Evolutionary conservation across 345 rosid genomes (phyloP), one percentile per base, ranked within the genome.

Genomic region (Moricandia moricandioides): DNA sequence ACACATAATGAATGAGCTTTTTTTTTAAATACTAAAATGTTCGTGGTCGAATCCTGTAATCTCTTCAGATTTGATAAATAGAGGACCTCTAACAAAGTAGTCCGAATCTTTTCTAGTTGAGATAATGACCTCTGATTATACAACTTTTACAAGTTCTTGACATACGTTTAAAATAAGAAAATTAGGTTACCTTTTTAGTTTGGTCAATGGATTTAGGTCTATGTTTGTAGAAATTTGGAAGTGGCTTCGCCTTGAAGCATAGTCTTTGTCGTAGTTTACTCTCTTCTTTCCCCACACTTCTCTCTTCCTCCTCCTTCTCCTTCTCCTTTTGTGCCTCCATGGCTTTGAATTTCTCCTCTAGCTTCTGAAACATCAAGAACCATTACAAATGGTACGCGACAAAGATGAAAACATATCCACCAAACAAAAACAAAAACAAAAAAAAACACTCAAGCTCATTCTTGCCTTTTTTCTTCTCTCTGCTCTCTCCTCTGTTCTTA

Each of bases 161-260:
- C 18, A 59, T 43, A 34, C 14, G 30, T 16, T 63, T 37, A 26
- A 13, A 24, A 12, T 4, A 17, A 43, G 1, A 66, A 17, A 66
- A 17, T 1, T n/a, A 67, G 66, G 59, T 80, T 84, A 88, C 96
- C 85, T 85, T 85, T 70, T 83, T 82, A 24, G 74, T 61, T 73
- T 81, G 86, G 73, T 72, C 80, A 3, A 70, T 83, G 5, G 65
- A 39, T 68, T 76, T 57, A 67, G 75, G 75, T 72, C 86, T 85
- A 35, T 86, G 86, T 78, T 84, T 88, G 73, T 93, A 93, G 67
- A 93, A 93, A n/a, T 84, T 80, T 6, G 98, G 98, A 67, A 93
- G 84, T 49, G 97, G 98, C 77, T 90, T 86, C 21, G 98, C 97
- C 83, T 91, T 94, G 88, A 91, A 94, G 86, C 98, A 89, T 60